Percentiles rank a stretch among this genome's conserved stretches.
Evolutionary conservation across 2,329 filamentous ascomycete species (phyloP).

Genomic region (Pseudogymnoascus sp.): DNA sequence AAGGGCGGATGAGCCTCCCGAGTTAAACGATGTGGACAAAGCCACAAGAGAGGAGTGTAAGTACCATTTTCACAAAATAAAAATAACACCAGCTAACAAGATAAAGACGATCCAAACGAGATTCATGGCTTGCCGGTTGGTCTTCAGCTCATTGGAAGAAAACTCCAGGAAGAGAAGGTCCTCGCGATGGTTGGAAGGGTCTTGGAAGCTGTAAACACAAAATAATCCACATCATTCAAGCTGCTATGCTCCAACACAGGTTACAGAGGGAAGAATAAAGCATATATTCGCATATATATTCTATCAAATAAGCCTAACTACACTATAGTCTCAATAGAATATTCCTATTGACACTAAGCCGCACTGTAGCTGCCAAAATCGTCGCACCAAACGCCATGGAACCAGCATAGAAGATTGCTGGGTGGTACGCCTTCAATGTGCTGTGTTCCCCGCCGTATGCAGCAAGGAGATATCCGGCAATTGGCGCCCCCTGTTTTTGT

Average conservation of each 20-base stretch:
- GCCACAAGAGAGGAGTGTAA: constrained; percentile 2
- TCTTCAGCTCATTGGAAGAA: constrained; percentile 72
- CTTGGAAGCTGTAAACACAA: background rate
- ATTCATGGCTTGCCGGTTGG: constrained; percentile 82
- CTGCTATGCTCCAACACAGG: background rate
- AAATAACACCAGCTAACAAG: constrained; percentile 61
- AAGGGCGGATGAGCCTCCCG: background rate
- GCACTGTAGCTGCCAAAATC: constrained; percentile 35
- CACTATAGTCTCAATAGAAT: constrained; percentile 31
- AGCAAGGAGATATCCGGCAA: constrained; percentile 52
- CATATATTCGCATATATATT: background rate
- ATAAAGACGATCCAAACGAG: constrained; percentile 60
- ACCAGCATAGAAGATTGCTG: constrained; percentile 57
- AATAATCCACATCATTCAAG: background rate
- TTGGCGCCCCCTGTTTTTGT: constrained; percentile 43
- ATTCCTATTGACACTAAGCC: constrained; percentile 36
- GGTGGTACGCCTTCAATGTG: constrained; percentile 47
- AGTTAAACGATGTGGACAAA: background rate
- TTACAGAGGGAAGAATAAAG: background rate
- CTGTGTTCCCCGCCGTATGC: constrained; percentile 44
- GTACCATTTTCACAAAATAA: background rate
- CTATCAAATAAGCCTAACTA: background rate
- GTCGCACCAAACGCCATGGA: constrained; percentile 42
- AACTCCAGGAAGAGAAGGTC: constrained; percentile 82
- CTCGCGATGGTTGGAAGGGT: constrained; percentile 71